Evolutionary conservation across 2,329 filamentous ascomycete species (phyloP).

Genomic region (Hypoxylon sp.): DNA sequence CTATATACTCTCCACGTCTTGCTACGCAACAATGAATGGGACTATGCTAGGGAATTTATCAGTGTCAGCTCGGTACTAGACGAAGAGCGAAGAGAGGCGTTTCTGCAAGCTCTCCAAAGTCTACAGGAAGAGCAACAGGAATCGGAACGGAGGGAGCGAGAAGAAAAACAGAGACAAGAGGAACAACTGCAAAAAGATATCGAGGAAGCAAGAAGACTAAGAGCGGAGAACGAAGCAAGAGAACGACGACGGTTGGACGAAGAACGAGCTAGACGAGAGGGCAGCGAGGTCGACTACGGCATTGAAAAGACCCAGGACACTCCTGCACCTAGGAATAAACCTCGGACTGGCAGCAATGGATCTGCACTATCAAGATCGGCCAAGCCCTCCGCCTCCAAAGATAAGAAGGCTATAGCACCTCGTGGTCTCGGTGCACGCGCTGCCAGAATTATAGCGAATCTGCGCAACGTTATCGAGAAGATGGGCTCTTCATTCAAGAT

Average conservation of each 20-base stretch:
- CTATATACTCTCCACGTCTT: slow-evolving; percentile 95
- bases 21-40: slow-evolving; percentile 94
- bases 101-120: slow-evolving; percentile 85
- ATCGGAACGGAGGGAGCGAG: slow-evolving; percentile 73
- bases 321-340: slow-evolving; percentile 51
- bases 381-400: slow-evolving; percentile 47
- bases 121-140: slow-evolving; percentile 86
- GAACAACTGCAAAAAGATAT: slow-evolving; percentile 67
- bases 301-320: slow-evolving; percentile 67
- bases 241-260: slow-evolving; percentile 66
- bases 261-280: slow-evolving; percentile 61
- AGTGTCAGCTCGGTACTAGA: slow-evolving; percentile 86
- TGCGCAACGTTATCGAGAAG: slow-evolving; percentile 64
- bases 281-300: slow-evolving; percentile 75
- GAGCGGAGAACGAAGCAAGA: slow-evolving; percentile 70
- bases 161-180: slow-evolving; percentile 67
- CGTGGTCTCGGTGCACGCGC: slow-evolving; percentile 62
- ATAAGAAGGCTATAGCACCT: slow-evolving; percentile 50
- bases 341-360: slow-evolving; percentile 49
- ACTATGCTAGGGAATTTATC: slow-evolving; percentile 93
- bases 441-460: slow-evolving; percentile 63
- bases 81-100: slow-evolving; percentile 89
- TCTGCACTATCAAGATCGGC: slow-evolving; percentile 50
- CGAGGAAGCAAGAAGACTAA: slow-evolving; percentile 66
- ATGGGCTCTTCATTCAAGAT: slow-evolving; percentile 63